Evolutionary conservation across 352 stramenopile genomes (phyloP), one percentile per base, ranked within the genome.

Genomic region (Phytophthora citricola): DNA sequence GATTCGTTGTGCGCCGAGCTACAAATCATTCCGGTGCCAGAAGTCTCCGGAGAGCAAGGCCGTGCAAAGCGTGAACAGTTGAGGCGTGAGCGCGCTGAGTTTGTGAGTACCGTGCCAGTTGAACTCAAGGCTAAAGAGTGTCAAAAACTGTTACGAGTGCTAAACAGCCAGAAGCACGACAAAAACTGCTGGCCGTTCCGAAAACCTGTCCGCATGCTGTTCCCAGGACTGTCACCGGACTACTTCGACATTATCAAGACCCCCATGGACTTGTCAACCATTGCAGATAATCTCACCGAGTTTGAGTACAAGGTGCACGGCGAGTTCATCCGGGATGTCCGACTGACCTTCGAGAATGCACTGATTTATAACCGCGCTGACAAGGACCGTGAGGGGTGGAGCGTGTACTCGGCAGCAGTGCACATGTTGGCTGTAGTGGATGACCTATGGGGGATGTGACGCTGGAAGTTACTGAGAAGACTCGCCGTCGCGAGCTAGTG

Each of bases 151-250:
- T 67, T 95, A 31, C 79, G 84, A 7, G 83, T 90, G 10, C 68
- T 95, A n/a, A 89, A 91, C 54, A 93, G 82, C 51, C 88, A 95
- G 52, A 95, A 95, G 71, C 78, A 94, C 48, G 83, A 93, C 64
- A 94, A 94, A 58, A 89, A 92, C 58, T 92, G 81, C 58, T 94
- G 88, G 88, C 88, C 88, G 9, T 95, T 95, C 65, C 81, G 86
- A 22, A 93, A 95, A 38, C 75, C 88, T 31, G 88, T 91, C 26
- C 64, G 78, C 26, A 75, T 90, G 46, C 58, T 95, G 22, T 95
- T 95, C 48, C 87, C 87, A 24, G 70, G 75, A 24, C 71, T 95
- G 1, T 85, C 83, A 20, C 32, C 76, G 5, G 84, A 94, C 34
- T 95, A 95, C 50, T 93, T 91, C 58, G 78, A 93, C 11, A 80